A percentile compares a stretch with the other conserved stretches of the same genome.
These are phyloP conservation scores for Inga oerstediana DNA, from an alignment of 306 rosid species.

Conservation along the genomic window DNA sequence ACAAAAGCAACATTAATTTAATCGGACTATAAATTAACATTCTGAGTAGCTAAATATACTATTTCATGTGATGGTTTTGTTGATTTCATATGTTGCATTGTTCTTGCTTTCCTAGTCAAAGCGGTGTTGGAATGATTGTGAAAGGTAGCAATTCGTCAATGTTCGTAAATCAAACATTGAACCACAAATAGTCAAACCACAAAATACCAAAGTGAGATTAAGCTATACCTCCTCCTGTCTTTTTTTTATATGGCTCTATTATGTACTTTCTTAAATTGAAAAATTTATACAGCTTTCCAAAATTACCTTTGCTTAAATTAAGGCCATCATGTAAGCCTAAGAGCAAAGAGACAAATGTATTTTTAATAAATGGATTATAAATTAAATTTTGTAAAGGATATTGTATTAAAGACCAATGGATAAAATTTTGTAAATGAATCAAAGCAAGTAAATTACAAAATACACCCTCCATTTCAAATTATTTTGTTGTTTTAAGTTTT, in stretches of 20 bases:
- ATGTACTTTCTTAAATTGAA: no score
- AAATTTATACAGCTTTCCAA: no score
- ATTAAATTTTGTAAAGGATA: no score
- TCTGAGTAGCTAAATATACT: background rate
- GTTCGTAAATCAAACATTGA: background rate
- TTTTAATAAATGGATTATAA: no score
- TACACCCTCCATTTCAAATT: background rate
- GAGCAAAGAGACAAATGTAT: no score
- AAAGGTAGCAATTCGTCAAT: background rate
- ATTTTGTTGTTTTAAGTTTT: background rate
- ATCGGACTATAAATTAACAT: background rate
- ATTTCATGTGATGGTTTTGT: background rate
- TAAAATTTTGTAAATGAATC: no score
- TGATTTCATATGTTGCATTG: background rate
- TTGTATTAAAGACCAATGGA: background rate
- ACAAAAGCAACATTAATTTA: background rate
- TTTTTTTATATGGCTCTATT: no score
- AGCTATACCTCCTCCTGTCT: background rate
- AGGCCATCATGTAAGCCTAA: background rate
- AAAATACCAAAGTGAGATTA: background rate
- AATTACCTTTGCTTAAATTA: no score
- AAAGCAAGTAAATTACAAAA: no score
- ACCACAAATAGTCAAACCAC: background rate
- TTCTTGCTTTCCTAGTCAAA: background rate
- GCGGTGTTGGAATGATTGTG: background rate